These are phyloP conservation scores for Paramecium octaurelia DNA, from an alignment of 73 alveolate genomes.

Conservation along the genomic window DNA sequence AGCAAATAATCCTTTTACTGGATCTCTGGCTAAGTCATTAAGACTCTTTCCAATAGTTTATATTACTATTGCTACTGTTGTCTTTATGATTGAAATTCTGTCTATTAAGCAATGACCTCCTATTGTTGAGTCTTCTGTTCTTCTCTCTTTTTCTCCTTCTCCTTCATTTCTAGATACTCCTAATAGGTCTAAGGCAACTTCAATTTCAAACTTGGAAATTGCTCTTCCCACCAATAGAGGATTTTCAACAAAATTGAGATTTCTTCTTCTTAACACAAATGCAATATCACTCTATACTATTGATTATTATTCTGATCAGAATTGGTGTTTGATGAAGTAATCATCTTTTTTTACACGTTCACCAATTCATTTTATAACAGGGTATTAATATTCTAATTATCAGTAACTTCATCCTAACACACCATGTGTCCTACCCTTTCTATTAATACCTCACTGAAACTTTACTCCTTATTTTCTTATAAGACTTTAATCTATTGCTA, in stretches of 20 bases:
- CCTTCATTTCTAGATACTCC: conserved; percentile 4
- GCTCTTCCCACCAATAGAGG: conserved; percentile 57
- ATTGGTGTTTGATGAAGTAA: neutral
- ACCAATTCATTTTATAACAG: neutral
- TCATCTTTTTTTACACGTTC: neutral
- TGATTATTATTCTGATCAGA: neutral
- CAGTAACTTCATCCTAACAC: neutral
- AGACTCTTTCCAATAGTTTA: conserved; percentile 57
- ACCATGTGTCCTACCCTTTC: neutral
- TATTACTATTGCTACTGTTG: neutral
- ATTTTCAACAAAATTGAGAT: conserved; percentile 42
- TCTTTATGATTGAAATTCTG: neutral
- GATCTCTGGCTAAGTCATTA: conserved; percentile 51
- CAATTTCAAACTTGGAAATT: conserved; percentile 21
- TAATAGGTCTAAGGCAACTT: neutral
- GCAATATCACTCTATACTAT: conserved; percentile 46
- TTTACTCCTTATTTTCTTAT: neutral
- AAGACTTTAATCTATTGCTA: neutral
- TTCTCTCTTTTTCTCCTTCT: conserved; percentile 47
- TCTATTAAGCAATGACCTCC: conserved; percentile 47
- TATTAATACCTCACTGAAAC: neutral
- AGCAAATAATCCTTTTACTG: neutral
- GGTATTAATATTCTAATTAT: neutral
- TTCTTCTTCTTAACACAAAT: conserved; percentile 56
- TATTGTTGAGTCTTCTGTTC: conserved; percentile 7